Base-by-base conservation (phyloP, 306 rosid species). In the Macrotyloma uniflorum region DNA sequence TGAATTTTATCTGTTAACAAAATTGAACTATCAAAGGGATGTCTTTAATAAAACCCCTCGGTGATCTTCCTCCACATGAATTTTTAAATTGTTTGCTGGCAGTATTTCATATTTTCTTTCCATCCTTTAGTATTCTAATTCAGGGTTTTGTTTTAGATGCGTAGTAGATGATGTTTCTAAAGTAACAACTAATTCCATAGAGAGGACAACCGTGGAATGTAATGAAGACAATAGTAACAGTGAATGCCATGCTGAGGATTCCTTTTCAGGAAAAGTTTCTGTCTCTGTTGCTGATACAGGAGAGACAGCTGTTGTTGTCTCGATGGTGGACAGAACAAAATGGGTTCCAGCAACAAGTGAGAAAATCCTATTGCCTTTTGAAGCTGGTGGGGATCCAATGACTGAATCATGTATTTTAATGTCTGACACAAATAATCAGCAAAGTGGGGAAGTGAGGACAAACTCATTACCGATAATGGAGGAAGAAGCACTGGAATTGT, bases 291-390 rank as follows among this genome's bases (percentile, higher is more conserved):
- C 93, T 76, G 99, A 95, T 90, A 58, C 88, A 33, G 99, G 98
- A 76, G 98, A 95, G 83, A 95, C 96, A 18, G 96, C 98, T 82
- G 80, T 95, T 80, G 98, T 95, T 79, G 93, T 95, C 82, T 95
- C 98, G 3, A 82, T 91, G 91, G 89, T 91, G 79, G 98, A 84
- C 68, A 83, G 78, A 74, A 83, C 74, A 54, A 85, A 86, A 58
- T 59, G 77, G 83, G 64, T 75, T 61, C 86, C 75, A 65, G 80
- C 77, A 79, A 81, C 86, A 86, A 76, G 73, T 54, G 86, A 82
- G 68, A 83, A 83, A 70, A 54, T 36, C 59, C 67, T 55, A 33
- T 78, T 91, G 75, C 76, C 82, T 53, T 54, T 71, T 80, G 83
- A 85, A 87, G 85, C 81, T 86, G 88, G 84, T 51, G 67, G 76